These are phyloP conservation scores for Trichoderma virens DNA, from an alignment of 495 filamentous ascomycete genomes.

Conservation along the genomic window DNA sequence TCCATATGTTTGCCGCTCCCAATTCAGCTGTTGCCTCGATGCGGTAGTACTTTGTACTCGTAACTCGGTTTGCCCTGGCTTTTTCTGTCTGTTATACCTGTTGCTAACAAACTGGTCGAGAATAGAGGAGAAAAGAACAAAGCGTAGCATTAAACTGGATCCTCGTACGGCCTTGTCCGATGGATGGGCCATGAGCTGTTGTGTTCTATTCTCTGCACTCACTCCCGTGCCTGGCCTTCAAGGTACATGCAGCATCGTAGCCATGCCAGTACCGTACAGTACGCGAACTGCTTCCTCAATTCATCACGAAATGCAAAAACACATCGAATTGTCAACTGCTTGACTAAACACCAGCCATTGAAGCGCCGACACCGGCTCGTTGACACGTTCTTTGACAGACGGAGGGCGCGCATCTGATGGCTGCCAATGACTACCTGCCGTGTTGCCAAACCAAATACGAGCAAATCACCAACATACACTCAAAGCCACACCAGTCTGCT, in stretches of 20 bases:
- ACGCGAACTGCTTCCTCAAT: too few relatives aligned
- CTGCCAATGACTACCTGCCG: too few relatives aligned
- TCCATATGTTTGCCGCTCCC: too few relatives aligned
- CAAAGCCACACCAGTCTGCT: background rate
- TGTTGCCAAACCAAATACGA: too few relatives aligned
- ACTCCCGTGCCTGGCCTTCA: background rate
- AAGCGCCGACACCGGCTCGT: background rate
- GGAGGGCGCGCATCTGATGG: background rate
- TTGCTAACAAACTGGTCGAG: too few relatives aligned
- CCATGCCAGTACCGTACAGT: too few relatives aligned
- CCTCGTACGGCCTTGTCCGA: slow-evolving; percentile 3
- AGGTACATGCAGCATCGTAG: too few relatives aligned
- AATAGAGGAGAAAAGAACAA: background rate
- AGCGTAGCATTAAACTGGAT: slow-evolving; percentile 1
- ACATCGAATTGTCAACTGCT: background rate
- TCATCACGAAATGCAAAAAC: background rate
- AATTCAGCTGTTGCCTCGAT: background rate
- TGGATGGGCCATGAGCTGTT: background rate
- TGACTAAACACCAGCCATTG: background rate
- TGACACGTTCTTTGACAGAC: background rate
- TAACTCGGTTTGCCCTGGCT: too few relatives aligned
- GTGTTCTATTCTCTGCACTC: background rate
- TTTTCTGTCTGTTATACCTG: background rate
- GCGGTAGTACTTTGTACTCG: too few relatives aligned
- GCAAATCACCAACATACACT: background rate